A percentile compares a stretch with the other conserved stretches of the same genome.
phyloP scores from a whole-genome alignment of 202 grass and related monocot species.

The Brachypodium distachyon region DNA sequence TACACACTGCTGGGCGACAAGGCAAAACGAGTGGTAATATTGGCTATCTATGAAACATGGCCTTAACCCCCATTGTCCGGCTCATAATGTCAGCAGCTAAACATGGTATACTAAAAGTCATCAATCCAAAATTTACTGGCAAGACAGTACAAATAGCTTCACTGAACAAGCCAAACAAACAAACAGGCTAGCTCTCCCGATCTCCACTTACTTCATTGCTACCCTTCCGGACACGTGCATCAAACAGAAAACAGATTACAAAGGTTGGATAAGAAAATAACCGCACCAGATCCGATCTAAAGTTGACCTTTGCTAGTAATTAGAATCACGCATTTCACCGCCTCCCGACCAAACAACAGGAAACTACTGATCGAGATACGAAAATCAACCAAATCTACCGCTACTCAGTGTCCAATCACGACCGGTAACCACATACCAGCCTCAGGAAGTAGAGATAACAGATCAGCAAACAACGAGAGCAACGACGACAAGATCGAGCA shows the following conservation, averaged over 20 bases:
- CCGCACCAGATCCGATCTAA: constrained; percentile 10
- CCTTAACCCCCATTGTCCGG: neutral
- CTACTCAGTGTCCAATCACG: neutral
- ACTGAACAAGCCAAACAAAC: neutral
- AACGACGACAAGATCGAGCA: neutral
- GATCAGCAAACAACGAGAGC: neutral
- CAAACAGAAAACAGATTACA: neutral
- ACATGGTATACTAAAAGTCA: neutral
- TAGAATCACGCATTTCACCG: neutral
- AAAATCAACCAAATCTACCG: neutral
- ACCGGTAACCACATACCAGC: neutral
- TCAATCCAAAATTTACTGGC: neutral
- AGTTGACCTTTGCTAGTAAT: neutral
- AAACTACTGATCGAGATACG: neutral
- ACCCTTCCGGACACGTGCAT: neutral
- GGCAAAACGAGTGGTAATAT: neutral
- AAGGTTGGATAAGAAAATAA: neutral
- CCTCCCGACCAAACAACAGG: neutral
- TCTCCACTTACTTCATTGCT: neutral
- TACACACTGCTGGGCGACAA: neutral
- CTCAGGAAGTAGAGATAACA: neutral
- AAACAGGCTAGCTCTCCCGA: neutral
- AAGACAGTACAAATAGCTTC: neutral
- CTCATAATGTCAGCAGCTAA: neutral
- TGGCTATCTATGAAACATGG: neutral